These are phyloP conservation scores for Ceratocystis cubensis DNA, from an alignment of 2,329 filamentous ascomycete genomes.

Conservation along the genomic window DNA sequence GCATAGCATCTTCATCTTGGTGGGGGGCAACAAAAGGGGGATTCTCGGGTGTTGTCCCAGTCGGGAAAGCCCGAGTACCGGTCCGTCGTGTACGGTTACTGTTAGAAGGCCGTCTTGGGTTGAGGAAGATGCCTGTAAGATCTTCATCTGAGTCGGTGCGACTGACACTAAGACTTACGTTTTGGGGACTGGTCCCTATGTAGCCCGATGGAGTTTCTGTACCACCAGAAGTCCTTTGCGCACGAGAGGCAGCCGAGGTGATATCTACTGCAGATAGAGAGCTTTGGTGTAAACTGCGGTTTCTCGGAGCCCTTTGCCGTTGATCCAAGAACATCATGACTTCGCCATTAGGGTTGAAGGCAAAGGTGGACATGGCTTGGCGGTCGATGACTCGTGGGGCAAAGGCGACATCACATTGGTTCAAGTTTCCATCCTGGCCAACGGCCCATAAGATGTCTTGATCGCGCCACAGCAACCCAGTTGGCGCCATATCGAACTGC, in stretches of 20 bases:
- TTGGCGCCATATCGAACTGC: constrained; percentile 45
- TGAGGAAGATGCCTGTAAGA: constrained; percentile 46
- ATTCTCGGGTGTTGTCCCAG: constrained; percentile 2
- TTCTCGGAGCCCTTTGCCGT: constrained; percentile 30
- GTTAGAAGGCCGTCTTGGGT: constrained; percentile 11
- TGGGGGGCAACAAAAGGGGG: constrained; percentile 27
- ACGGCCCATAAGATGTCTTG: constrained; percentile 55
- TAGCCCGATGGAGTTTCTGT: constrained; percentile 31
- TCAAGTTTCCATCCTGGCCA: constrained; percentile 48
- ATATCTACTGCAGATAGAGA: background rate
- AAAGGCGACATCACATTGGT: constrained; percentile 53
- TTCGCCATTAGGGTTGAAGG: constrained; percentile 48
- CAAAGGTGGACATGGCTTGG: constrained; percentile 47
- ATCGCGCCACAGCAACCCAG: constrained; percentile 49
- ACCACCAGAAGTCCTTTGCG: constrained; percentile 28
- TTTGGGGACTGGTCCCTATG: constrained; percentile 38
- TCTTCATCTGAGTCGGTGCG: constrained; percentile 55
- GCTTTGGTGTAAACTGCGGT: background rate
- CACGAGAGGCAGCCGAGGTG: constrained; percentile 29
- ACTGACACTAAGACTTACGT: constrained; percentile 42
- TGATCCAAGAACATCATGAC: constrained; percentile 51
- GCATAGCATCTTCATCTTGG: constrained; percentile 36
- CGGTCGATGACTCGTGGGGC: constrained; percentile 51
- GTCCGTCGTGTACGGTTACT: constrained; percentile 2
- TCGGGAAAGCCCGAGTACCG: background rate